phyloP scores from a whole-genome alignment of 2,329 filamentous ascomycete genomes.

The Fusarium longipes region DNA sequence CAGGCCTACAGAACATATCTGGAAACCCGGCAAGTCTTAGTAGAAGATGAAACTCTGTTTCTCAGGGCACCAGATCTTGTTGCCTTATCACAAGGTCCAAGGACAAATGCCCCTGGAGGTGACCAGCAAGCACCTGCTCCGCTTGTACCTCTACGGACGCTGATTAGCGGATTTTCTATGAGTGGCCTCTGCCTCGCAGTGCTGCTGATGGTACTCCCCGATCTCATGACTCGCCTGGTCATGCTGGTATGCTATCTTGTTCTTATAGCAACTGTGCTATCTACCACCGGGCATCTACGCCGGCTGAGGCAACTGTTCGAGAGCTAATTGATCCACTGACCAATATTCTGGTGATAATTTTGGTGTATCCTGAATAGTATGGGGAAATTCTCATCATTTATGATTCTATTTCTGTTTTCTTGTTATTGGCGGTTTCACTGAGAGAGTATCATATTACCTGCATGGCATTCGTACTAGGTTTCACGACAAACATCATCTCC shows the following conservation, averaged over 20 bases:
- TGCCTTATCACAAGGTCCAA: conserved; percentile 6
- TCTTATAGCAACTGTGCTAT: conserved; percentile 23
- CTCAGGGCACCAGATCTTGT: conserved; percentile 55
- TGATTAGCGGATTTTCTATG: conserved; percentile 31
- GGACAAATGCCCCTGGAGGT: conserved; percentile 7
- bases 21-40: conserved; percentile 61
- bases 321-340: not conserved
- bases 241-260: conserved; percentile 29
- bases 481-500: not conserved
- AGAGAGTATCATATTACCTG: not conserved
- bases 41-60: conserved; percentile 69
- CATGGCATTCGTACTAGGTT: no score
- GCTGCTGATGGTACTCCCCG: conserved; percentile 27
- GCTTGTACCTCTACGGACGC: conserved; percentile 18
- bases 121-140: conserved; percentile 7
- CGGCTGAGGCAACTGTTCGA: conserved; percentile 28
- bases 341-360: not conserved
- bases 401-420: not conserved
- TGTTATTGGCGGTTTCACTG: not conserved
- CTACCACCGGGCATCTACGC: conserved; percentile 26
- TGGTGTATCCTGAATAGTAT: not conserved
- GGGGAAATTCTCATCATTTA: not conserved
- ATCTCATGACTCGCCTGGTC: conserved; percentile 27
- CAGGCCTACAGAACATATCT: conserved; percentile 65
- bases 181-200: conserved; percentile 29